A percentile compares a stretch with the other conserved stretches of the same genome.
Conservation (phyloP, 768 basidiomycete genomes). For the Tulasnella sp. region DNA sequence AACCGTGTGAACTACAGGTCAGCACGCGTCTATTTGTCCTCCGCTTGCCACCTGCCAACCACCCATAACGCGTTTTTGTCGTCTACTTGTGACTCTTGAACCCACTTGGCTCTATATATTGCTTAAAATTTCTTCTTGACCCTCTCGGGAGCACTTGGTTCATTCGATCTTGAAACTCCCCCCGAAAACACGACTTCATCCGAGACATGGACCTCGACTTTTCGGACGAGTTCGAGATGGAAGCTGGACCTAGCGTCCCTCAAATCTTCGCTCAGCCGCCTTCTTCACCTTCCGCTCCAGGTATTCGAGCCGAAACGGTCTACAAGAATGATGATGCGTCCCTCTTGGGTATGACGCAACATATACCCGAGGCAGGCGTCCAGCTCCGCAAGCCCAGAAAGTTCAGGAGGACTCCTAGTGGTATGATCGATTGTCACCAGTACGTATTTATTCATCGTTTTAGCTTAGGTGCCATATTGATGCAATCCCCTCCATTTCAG, state of each 20-base stretch:
- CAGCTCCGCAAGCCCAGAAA: not conserved
- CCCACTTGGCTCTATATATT: too few species aligned
- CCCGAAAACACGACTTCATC: too few species aligned
- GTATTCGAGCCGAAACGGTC: not conserved
- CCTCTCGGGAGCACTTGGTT: too few species aligned
- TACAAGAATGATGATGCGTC: not conserved
- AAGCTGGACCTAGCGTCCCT: not conserved
- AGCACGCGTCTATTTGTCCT: too few species aligned
- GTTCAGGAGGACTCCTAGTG: constrained; percentile 2
- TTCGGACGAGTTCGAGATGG: not conserved
- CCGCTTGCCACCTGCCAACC: too few species aligned
- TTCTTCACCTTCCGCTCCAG: not conserved
- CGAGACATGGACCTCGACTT: not conserved
- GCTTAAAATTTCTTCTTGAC: too few species aligned
- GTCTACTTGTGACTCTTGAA: too few species aligned
- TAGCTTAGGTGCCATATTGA: not conserved
- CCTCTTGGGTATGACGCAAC: not conserved
- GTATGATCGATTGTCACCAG: constrained; percentile 9
- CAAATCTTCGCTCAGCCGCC: not conserved
- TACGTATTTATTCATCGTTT: not conserved
- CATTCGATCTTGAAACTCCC: too few species aligned
- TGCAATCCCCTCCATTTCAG: not conserved
- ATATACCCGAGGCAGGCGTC: not conserved
- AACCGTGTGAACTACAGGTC: too few species aligned
- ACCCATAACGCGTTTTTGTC: too few species aligned